phyloP scores from a whole-genome alignment of 441 rosid species.

The Metrosideros polymorpha region DNA sequence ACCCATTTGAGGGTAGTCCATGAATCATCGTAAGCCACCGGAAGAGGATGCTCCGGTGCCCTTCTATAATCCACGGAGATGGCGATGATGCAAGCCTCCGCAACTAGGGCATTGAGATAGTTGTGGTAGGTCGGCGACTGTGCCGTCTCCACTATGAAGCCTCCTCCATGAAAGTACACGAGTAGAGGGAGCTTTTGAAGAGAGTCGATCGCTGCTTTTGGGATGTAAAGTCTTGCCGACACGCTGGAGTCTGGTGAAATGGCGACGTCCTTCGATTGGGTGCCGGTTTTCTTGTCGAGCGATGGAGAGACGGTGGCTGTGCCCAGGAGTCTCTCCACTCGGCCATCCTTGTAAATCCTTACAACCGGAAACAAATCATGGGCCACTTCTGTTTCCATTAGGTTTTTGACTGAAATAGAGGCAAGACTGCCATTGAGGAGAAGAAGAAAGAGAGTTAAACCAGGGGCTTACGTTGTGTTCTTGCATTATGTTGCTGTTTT shows the following conservation, averaged over 20 bases:
- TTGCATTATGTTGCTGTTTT: not conserved
- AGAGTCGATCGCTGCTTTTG: not conserved
- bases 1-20: conserved; percentile 17
- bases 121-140: not conserved
- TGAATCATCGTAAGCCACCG: conserved; percentile 14
- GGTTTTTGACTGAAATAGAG: not conserved
- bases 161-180: conserved; percentile 1
- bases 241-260: not conserved
- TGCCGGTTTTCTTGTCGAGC: not conserved
- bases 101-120: not conserved
- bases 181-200: not conserved
- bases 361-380: too few relatives aligned
- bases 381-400: not conserved
- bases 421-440: not conserved
- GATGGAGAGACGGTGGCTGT: not conserved
- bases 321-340: not conserved
- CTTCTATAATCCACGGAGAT: conserved; percentile 14
- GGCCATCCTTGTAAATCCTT: not conserved
- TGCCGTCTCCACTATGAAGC: not conserved
- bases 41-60: conserved; percentile 12
- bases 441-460: not conserved
- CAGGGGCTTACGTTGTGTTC: not conserved
- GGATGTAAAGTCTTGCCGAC: not conserved
- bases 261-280: not conserved
- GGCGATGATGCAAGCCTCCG: conserved; percentile 1